Conservation (phyloP, 768 basidiomycete genomes). For the Suillus subaureus region DNA sequence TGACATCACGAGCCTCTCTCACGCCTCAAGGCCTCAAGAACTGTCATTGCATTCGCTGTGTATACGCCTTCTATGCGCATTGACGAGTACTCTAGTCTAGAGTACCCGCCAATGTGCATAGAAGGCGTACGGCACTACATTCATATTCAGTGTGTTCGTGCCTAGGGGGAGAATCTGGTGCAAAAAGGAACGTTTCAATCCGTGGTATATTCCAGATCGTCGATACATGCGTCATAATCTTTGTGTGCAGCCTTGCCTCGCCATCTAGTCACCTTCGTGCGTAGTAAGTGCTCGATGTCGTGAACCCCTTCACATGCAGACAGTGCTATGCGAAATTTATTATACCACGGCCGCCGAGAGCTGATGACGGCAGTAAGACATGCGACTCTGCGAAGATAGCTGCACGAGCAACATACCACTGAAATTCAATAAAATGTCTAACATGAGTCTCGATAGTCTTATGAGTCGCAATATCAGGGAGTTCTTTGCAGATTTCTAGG, state of each 20-base stretch:
- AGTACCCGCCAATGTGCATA: too few species aligned
- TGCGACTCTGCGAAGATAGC: background rate
- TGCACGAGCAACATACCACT: constrained; percentile 49
- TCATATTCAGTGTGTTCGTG: too few species aligned
- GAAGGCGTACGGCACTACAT: too few species aligned
- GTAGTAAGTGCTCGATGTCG: constrained; percentile 49
- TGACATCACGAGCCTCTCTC: too few species aligned
- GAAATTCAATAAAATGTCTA: constrained; percentile 66
- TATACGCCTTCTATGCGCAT: too few species aligned
- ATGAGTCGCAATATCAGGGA: constrained; percentile 52
- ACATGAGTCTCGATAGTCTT: constrained; percentile 63
- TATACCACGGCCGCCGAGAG: constrained; percentile 55
- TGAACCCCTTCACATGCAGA: constrained; percentile 43
- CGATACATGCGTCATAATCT: background rate
- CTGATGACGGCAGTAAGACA: constrained; percentile 30
- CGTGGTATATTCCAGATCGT: background rate
- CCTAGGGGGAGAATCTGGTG: too few species aligned
- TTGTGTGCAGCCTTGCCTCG: constrained; percentile 38
- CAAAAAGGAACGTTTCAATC: background rate
- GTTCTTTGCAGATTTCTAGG: constrained; percentile 56
- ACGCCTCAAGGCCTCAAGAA: too few species aligned
- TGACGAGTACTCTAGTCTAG: too few species aligned
- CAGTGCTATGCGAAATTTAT: constrained; percentile 53
- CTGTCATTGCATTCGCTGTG: too few species aligned
- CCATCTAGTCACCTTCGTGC: constrained; percentile 49